Percentiles rank a stretch among this genome's conserved stretches.
Evolutionary conservation across 768 basidiomycete species (phyloP).

Genomic region (Rhodosporidiobolus sp.): DNA sequence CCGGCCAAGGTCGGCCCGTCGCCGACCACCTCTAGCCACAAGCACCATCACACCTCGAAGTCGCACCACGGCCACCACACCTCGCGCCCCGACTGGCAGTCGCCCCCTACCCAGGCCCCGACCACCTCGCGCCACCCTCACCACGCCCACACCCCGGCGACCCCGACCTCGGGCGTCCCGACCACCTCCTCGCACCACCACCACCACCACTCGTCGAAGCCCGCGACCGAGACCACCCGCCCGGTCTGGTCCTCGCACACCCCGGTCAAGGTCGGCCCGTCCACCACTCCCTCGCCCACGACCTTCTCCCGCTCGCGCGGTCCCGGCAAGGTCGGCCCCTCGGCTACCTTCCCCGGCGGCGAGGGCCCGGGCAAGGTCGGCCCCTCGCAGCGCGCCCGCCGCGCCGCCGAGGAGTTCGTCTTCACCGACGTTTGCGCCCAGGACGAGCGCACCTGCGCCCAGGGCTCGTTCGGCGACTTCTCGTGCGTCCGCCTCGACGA

Average conservation of each 20-base stretch:
- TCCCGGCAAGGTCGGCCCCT: constrained; percentile 21
- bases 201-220: constrained; percentile 9
- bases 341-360: neutral
- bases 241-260: neutral
- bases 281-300: neutral
- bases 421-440: constrained; percentile 36
- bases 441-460: constrained; percentile 37
- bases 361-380: constrained; percentile 23
- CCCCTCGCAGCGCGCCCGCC: constrained; percentile 18
- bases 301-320: constrained; percentile 9
- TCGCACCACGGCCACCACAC: neutral
- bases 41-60: neutral
- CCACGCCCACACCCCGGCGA: constrained; percentile 16
- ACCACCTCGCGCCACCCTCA: constrained; percentile 23
- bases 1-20: constrained; percentile 10
- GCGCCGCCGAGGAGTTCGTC: constrained; percentile 33
- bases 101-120: neutral
- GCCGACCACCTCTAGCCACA: neutral
- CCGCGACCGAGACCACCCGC: neutral
- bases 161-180: constrained; percentile 1
- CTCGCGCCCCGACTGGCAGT: neutral
- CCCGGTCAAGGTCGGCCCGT: neutral
- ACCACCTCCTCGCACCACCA: neutral
- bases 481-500: constrained; percentile 40
- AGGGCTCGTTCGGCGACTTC: constrained; percentile 24